Evolutionary conservation across 371 early-diverging fungal species (phyloP), one percentile per base, ranked within the genome.

Genomic region (Zancudomyces culisetae): DNA sequence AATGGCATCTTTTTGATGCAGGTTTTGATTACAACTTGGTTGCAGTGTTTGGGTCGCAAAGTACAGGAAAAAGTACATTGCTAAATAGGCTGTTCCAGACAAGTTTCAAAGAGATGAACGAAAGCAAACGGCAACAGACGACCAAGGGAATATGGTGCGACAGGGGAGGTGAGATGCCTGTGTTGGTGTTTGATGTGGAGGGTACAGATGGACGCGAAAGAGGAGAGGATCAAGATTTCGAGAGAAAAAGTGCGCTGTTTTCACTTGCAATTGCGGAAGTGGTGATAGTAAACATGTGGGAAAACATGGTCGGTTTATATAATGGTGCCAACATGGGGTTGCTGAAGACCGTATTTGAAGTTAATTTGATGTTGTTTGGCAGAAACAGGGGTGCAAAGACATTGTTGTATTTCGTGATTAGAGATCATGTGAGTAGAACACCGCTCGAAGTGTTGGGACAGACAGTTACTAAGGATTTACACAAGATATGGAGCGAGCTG

Each of bases 281-380:
- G 27, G 77, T 98, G 43, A 82, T 98, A 55, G 74, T 98, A 52
- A 98, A 98, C 68, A 72, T 96, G 69, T 98, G 95, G 92, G 98
- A 98, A 59, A 80, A 91, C 62, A 84, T 83, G 70, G 94, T 98
- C 18, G 98, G 97, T 39, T 75, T 98, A 30, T 98, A 96, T 73
- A 87, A 95, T 62, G 96, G 96, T 35, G 98, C 98, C 26, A 98
- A 96, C 64, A 90, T 98, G 91, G 94, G 93, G n/a, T 70, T 98
- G 47, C 72, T 98, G 40, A 93, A 90, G 66, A 96, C 95, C 6
- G 98, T 98, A 1, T 81, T 98, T 64, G 98, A 98, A 58, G 97
- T 98, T 52, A 91, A 98, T 61, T 66, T 95, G 51, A 89, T 94
- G 63, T 77, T 98, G 20, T 96, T 96, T 69, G 90, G 90, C 55